These are phyloP conservation scores for Citrus glauca DNA, from an alignment of 345 rosid species.

Conservation along the genomic window DNA sequence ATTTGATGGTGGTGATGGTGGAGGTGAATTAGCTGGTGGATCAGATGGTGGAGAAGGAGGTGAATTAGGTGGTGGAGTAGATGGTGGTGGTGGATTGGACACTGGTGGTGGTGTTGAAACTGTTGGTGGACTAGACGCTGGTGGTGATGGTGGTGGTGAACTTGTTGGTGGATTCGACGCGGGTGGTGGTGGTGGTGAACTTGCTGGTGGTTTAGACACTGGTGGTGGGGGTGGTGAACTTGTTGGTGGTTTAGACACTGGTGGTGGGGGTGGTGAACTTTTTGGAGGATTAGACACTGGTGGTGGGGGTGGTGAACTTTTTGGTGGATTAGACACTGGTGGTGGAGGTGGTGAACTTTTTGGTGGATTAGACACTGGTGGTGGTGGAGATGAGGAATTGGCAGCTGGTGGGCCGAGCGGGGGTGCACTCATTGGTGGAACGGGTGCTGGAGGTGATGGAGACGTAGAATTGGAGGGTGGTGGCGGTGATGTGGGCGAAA, in stretches of 20 bases:
- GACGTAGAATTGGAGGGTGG: conserved; percentile 1
- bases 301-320: conserved; percentile 23
- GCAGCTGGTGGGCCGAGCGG: conserved; percentile 5
- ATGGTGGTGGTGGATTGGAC: conserved; percentile 21
- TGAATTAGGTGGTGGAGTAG: conserved; percentile 24
- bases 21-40: conserved; percentile 24
- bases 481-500: conserved; percentile 25
- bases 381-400: conserved; percentile 12
- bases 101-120: conserved; percentile 18
- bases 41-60: conserved; percentile 28
- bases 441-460: conserved; percentile 16
- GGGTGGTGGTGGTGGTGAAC: not conserved
- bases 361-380: conserved; percentile 20
- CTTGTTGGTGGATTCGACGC: too few relatives aligned
- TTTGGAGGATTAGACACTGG: conserved; percentile 23
- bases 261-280: conserved; percentile 21
- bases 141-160: conserved; percentile 1
- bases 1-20: conserved; percentile 17
- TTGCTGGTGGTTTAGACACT: conserved; percentile 15
- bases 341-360: conserved; percentile 20
- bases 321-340: conserved; percentile 14
- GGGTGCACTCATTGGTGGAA: conserved; percentile 14
- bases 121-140: conserved; percentile 19
- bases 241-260: conserved; percentile 16
- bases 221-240: conserved; percentile 22